Evolutionary conservation across 225 moss, liverwort and hornwort genomes (phyloP).

Genomic region (Thuidium tamariscinum): DNA sequence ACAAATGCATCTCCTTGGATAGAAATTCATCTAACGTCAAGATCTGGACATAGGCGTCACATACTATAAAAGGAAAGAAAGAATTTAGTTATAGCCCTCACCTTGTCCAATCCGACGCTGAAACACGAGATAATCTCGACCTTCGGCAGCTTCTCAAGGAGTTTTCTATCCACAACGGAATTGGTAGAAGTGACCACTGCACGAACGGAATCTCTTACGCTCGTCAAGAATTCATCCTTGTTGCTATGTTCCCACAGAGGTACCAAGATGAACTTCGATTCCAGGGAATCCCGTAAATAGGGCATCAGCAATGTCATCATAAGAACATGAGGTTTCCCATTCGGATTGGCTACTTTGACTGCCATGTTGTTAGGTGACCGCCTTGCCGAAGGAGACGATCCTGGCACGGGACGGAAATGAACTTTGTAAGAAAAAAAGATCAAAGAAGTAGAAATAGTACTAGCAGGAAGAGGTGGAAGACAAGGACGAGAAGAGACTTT

Average conservation of each 20-base stretch:
- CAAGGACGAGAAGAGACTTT: background rate
- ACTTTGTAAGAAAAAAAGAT: background rate
- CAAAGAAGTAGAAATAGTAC: background rate
- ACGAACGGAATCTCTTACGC: conserved; percentile 42
- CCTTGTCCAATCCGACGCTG: conserved; percentile 70
- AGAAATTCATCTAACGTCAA: background rate
- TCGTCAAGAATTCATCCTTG: conserved; percentile 34
- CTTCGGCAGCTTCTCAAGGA: conserved; percentile 60
- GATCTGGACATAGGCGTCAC: background rate
- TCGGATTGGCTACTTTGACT: conserved; percentile 6
- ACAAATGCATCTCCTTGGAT: background rate
- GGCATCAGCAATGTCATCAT: conserved; percentile 29
- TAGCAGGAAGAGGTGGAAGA: background rate
- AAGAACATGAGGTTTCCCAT: conserved; percentile 42
- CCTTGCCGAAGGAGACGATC: background rate
- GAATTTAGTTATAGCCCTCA: background rate
- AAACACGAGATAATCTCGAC: conserved; percentile 53
- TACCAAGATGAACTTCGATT: conserved; percentile 46
- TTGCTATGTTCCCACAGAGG: conserved; percentile 49
- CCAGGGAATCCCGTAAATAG: conserved; percentile 25
- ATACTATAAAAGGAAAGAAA: background rate
- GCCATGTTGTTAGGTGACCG: conserved; percentile 14
- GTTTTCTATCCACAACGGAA: conserved; percentile 14
- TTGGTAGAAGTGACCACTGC: conserved; percentile 24
- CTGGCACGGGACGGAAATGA: background rate